Evolutionary conservation across 2,329 filamentous ascomycete genomes (phyloP), one percentile per base, ranked within the genome.

Genomic region (Arthrobotrys sphaeroides): DNA sequence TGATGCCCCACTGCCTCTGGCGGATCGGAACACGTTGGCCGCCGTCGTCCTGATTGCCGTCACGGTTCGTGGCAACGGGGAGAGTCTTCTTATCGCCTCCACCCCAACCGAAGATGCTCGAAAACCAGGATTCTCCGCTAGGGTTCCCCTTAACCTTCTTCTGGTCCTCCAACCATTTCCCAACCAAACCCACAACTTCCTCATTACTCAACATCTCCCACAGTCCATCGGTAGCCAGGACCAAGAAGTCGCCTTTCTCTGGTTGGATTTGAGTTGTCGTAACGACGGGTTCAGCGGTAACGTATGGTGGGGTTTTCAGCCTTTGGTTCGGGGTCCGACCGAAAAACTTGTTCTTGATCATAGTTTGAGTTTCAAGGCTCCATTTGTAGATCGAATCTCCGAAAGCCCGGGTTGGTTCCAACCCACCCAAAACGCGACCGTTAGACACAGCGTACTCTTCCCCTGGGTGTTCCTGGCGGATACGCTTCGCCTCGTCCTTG

Each of bases 151-250:
- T 82, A 43, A 77, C 64, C 1, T 80, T 78, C 45, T 78, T 80
- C 81, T 97, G 91, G 20, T 88, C 89, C 82, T 99, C 95, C 53
- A 99, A 89, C 95, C 95, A 99, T 82, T 96, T 93, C 13, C 94
- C 96, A 3, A 99, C 95, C 1, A 99, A 88, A 0, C 95, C 95
- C 59, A 99, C 91, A 0, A 97, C 95, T 84, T 99, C 95, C 81
- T 99, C 95, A 80, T 98, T 99, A 53, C 93, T 97, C 77, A 99
- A 86, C 95, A 98, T 98, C 84, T 99, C 95, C 95, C 95, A 99
- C 0, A 99, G 86, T 2, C 95, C 95, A 81, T 99, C 95, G 0
- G 95, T 97, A 20, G 95, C 95, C 86, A 99, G 90, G 77, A 99
- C 94, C 10, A 99, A 86, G 80, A 99, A 99, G 81, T 99, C 95